Base-by-base conservation (phyloP, 495 filamentous ascomycete genomes). In the Alectoria sarmentosa region DNA sequence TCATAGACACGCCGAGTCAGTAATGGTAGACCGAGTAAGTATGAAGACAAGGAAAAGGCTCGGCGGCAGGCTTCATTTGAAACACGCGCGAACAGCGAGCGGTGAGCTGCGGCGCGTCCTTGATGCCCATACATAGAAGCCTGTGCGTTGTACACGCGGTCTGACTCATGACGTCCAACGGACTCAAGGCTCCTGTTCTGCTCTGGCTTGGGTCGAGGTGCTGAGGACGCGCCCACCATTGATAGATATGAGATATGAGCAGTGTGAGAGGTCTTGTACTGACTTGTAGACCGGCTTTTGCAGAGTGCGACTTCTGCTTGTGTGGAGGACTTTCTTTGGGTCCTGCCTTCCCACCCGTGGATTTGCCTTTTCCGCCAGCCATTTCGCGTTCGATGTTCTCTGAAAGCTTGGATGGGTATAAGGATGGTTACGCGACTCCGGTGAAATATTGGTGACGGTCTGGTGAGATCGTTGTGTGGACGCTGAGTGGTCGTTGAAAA, bases 211-310 rank as follows among this genome's bases (percentile, higher is more conserved):
- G 21, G 52, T 34, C 15, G 15, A 21, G 42, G 28, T 26, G 39
- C 15, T 14, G 42, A 42, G 55, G 55, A 68, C 54, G 58, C 66
- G 67, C 55, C 32, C 39, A 48, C 39, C 41, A n/a, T 61, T 34
- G 55, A 58, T 10, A 59, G 41, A 58, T 34, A 30, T 52, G 52
- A 52, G 66, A 49, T 1, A 15, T 44, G 64, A 55, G 39, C 55
- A 57, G 60, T 52, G 66, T 65, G 57, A 61, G 19, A 56, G 42
- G 14, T 1, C 9, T 55, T 30, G 54, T 72, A 85, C 94, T 84
- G 81, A 98, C 94, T 89, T 98, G 94, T 73, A 98, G 84, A 77
- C 94, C 94, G 77, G 94, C 94, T 79, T 97, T 96, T 71, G 91
- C 91, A 70, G 93, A 97, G 82, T 98, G 94, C 72, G 92, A 96